These are phyloP conservation scores for Cercophora samala DNA, from an alignment of 495 filamentous ascomycete genomes.

Conservation along the genomic window DNA sequence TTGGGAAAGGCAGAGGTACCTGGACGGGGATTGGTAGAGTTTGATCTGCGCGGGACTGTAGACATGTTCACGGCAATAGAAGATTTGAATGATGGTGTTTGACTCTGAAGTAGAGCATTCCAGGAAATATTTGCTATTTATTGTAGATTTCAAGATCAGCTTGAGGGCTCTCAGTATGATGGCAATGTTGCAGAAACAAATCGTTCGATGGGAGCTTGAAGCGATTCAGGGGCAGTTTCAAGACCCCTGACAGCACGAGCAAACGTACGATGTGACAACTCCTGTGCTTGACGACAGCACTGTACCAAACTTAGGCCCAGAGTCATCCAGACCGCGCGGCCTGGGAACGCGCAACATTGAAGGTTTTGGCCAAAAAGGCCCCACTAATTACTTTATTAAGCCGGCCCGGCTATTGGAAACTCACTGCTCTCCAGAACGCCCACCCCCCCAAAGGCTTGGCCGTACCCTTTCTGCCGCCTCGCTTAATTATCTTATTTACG, in stretches of 20 bases:
- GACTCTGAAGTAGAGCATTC: neutral
- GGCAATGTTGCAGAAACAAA: neutral
- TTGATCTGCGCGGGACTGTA: conserved; percentile 14
- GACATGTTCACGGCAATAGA: neutral
- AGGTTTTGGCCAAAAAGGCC: no score
- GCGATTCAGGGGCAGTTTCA: conserved; percentile 26
- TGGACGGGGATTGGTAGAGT: conserved; percentile 28
- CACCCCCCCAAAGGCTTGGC: no score
- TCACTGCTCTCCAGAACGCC: no score
- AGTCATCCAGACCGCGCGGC: no score
- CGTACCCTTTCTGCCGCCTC: no score
- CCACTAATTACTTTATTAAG: no score
- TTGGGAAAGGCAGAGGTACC: conserved; percentile 24
- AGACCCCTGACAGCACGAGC: conserved; percentile 12
- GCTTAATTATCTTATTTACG: no score
- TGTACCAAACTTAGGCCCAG: no score
- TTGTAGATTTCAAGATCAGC: neutral
- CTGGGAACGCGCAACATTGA: no score
- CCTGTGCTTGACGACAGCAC: neutral
- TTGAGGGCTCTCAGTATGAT: neutral
- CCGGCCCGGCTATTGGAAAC: no score
- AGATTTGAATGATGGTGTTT: conserved; percentile 1
- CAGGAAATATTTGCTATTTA: no score
- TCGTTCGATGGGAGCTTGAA: conserved; percentile 14
- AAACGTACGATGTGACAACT: conserved; percentile 19